Base-by-base conservation (phyloP, 1,139 yeast species). In the Hanseniaspora sp. region DNA sequence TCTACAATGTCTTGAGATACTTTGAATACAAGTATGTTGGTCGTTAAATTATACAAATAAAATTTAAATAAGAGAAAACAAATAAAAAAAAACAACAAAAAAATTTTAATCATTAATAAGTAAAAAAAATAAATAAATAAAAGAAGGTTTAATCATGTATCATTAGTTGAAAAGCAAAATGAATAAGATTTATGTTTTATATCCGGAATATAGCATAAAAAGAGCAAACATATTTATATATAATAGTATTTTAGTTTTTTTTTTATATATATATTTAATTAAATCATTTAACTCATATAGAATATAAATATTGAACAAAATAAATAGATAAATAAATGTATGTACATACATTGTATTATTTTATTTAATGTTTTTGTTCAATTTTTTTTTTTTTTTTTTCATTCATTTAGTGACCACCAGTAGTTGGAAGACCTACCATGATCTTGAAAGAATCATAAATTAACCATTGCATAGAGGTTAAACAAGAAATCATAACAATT, bases 391-490 rank as follows among this genome's bases (percentile, higher is more conserved):
- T 18, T 11, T 31, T 38, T 38, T 28, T 12, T 35, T 5, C 5
- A n/a, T 15, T 11, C 29, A 5, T 30, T 38, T 67, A 78, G 64
- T 77, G 80, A 53, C 86, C 83, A 60, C 90, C 92, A 33, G 95
- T 83, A 43, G 97, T 86, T 66, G 97, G 96, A 63, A 90, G 78
- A 12, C 96, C 97, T 58, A 86, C 80, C 63, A 78, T 78, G 33
- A 86, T 94, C 74, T 90, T 90, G 77, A 90, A 90, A 13, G 95
- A 83, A 70, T 90, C 97, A 72, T 90, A 90, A 59, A 90, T 77
- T 67, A 90, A 78, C 96, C 96, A 90, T 75, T 90, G 97, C 77
- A 85, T 79, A 59, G 96, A 96, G 46, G 97, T 90, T 71, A 90
- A 78, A 37, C 97, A 88, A 74, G 96, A 96, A 69, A 90, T 80